Base-by-base conservation (phyloP, 2,329 filamentous ascomycete genomes). In the Basipetospora chlamydospora region DNA sequence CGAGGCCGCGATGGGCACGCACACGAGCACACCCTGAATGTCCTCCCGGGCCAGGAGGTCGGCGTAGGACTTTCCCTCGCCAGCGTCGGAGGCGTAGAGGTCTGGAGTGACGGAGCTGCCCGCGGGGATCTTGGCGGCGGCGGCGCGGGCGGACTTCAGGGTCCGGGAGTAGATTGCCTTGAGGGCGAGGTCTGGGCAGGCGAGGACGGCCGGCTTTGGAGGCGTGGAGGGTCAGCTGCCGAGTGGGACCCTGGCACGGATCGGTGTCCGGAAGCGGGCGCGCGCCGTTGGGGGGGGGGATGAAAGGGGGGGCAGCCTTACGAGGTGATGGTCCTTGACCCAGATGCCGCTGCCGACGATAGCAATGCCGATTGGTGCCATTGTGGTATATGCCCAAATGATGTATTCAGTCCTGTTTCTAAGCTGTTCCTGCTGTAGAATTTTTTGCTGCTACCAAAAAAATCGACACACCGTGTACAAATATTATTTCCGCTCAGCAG, bases 81-180 rank as follows among this genome's bases (percentile, higher is more conserved):
- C 56, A 10, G 63, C 60, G 48, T 70, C 69, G 41, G 71, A 66
- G 41, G 66, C 70, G 59, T 80, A 80, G 38, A 76, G 50, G 18
- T 70, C 67, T 1, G 59, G 51, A 1, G 28, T 0, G 49, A 43
- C 5, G 40, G 28, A 3, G 25, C 23, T 16, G 11, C 20, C 25
- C 3, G 16, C 2, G 18, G 26, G 17, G 25, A 36, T 30, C 16
- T 12, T 22, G 6, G 25, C 9, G 12, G 73, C 74, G 1, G 73
- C 73, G 17, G 59, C 55, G 33, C 70, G 60, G n/a, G 73, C 74
- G 1, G 73, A 73, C 16, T 59, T 55, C 34, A 70, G 61, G 9
- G 70, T 71, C 35, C 76, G 70, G 3, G 74, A 79, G 56, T 76
- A 83, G 43, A 80, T 60, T 15, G 75, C 74, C 54, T 73, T 77